phyloP scores from a whole-genome alignment of 306 rosid genomes.

The Gastrolobium bilobum region DNA sequence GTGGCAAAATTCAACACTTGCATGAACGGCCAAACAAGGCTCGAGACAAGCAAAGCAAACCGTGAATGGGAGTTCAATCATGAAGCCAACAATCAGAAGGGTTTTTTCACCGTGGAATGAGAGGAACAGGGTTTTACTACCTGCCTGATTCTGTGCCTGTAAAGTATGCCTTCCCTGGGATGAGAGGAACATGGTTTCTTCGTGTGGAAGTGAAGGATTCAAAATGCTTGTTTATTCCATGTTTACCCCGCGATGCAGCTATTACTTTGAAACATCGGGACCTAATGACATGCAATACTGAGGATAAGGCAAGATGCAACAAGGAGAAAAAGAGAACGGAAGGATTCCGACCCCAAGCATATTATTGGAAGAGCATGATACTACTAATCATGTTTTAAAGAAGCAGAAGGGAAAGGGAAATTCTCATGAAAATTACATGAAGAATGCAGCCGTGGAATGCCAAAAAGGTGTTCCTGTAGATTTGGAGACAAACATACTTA shows the following conservation, averaged over 20 bases:
- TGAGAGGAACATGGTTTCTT: slow-evolving; percentile 73
- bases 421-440: slow-evolving; percentile 31
- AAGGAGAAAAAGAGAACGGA: slow-evolving; percentile 45
- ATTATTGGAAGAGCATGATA: slow-evolving; percentile 41
- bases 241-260: slow-evolving; percentile 31
- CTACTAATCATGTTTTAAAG: slow-evolving; percentile 44
- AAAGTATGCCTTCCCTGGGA: slow-evolving; percentile 58
- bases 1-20: too few species aligned
- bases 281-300: slow-evolving; percentile 32
- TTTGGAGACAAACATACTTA: slow-evolving; percentile 36
- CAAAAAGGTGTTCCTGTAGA: slow-evolving; percentile 34
- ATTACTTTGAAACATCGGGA: slow-evolving; percentile 43
- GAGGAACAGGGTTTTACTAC: too few species aligned
- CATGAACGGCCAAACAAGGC: too few species aligned
- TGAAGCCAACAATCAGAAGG: too few species aligned
- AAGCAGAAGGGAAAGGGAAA: slow-evolving; percentile 45
- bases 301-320: slow-evolving; percentile 43
- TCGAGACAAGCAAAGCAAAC: too few species aligned
- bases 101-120: too few species aligned
- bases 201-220: slow-evolving; percentile 58
- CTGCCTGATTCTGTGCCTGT: slow-evolving; percentile 68
- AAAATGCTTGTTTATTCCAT: slow-evolving; percentile 37
- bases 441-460: slow-evolving; percentile 40
- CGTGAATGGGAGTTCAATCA: too few species aligned
- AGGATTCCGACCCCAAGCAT: slow-evolving; percentile 19